Conservation (phyloP, 192 early-diverging fungal species). For the Coemansia sp. region DNA sequence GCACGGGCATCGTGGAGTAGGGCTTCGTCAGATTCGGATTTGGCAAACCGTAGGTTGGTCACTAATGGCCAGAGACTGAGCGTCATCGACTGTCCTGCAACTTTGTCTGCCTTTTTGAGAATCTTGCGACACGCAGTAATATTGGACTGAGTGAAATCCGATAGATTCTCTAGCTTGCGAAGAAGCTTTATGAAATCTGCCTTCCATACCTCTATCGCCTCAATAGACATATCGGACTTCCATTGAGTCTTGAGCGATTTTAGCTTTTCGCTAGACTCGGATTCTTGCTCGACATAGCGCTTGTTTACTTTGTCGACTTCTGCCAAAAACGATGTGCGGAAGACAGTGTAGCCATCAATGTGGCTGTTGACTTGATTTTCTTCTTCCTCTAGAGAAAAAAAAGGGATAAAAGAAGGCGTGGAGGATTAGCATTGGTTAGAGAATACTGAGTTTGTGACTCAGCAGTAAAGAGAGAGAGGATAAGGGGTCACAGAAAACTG, state of each 20-base stretch:
- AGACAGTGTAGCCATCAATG: slow-evolving; percentile 24
- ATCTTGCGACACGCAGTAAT: slow-evolving; percentile 69
- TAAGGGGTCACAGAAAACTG: not conserved
- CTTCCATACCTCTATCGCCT: slow-evolving; percentile 22
- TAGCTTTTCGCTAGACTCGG: slow-evolving; percentile 29
- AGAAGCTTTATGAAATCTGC: slow-evolving; percentile 23
- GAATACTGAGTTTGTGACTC: slow-evolving; percentile 3
- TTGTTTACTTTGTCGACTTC: slow-evolving; percentile 62
- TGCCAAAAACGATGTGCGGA: slow-evolving; percentile 45
- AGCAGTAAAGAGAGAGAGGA: not conserved
- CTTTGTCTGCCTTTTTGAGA: slow-evolving; percentile 67
- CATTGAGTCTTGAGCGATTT: slow-evolving; percentile 25
- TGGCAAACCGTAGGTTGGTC: slow-evolving; percentile 59
- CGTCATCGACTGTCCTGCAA: slow-evolving; percentile 34
- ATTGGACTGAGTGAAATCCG: slow-evolving; percentile 64
- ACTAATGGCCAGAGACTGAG: slow-evolving; percentile 62
- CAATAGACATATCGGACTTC: slow-evolving; percentile 17
- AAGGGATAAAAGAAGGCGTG: not conserved
- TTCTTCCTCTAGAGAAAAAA: not conserved
- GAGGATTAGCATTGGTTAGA: not conserved
- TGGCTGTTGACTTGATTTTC: not conserved
- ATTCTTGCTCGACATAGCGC: slow-evolving; percentile 55
- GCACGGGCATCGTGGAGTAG: slow-evolving; percentile 60
- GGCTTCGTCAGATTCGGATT: slow-evolving; percentile 60
- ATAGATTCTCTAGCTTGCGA: slow-evolving; percentile 32